Percentiles rank a stretch among this genome's conserved stretches.
Evolutionary conservation across 768 basidiomycete species (phyloP).

Genomic region (Lactarius vividus): DNA sequence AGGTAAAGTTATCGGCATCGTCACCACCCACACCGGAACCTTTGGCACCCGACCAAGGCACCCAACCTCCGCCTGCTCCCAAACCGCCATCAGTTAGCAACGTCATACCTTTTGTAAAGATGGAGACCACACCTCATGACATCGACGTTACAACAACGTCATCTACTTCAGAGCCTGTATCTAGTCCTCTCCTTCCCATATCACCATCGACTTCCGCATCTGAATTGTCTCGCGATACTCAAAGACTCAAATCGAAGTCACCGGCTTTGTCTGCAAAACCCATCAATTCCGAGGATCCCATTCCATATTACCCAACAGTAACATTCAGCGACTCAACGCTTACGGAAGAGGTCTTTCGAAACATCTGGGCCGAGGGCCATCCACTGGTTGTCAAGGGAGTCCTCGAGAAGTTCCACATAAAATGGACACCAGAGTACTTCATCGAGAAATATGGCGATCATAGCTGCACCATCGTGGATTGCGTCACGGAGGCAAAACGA

Average conservation of each 20-base stretch:
- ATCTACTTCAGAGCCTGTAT: conserved; percentile 21
- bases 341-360: conserved; percentile 57
- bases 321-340: conserved; percentile 50
- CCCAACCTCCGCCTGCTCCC: neutral
- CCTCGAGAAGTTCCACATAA: conserved; percentile 56
- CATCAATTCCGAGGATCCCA: conserved; percentile 8
- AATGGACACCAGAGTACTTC: conserved; percentile 87
- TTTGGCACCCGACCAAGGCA: neutral
- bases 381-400: conserved; percentile 77
- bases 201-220: conserved; percentile 25
- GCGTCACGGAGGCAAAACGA: conserved; percentile 17
- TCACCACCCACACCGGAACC: conserved; percentile 6
- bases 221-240: conserved; percentile 18
- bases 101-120: conserved; percentile 11
- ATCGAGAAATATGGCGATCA: conserved; percentile 61
- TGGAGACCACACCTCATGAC: conserved; percentile 18
- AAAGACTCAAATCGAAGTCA: conserved; percentile 15
- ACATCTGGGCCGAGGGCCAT: conserved; percentile 68
- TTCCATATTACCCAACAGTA: conserved; percentile 48
- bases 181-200: conserved; percentile 24
- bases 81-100: neutral
- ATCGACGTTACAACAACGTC: conserved; percentile 20
- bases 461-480: conserved; percentile 56
- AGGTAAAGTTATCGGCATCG: conserved; percentile 5
- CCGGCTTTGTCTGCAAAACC: conserved; percentile 6